Conservation (phyloP, 1,284 basidiomycete genomes). For the Trichosporon faecale region DNA sequence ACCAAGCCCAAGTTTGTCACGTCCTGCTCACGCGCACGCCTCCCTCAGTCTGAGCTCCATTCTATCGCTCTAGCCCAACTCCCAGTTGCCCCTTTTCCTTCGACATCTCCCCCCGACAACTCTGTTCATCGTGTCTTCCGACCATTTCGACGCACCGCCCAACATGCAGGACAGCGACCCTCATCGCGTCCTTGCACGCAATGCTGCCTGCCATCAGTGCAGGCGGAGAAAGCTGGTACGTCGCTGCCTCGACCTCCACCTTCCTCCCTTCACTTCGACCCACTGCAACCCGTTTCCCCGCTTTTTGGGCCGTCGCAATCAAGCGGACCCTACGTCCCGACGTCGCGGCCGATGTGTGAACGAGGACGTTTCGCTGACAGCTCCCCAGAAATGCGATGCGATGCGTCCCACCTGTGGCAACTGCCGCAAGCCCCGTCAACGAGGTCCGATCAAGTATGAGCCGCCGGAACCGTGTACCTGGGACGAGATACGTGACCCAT, state of each 20-base stretch:
- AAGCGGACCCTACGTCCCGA: background rate
- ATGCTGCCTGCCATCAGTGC: constrained; percentile 48
- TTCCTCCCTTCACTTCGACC: background rate
- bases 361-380: background rate
- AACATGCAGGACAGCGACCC: constrained; percentile 23
- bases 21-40: constrained; percentile 4
- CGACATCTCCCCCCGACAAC: background rate
- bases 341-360: background rate
- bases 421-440: constrained; percentile 38
- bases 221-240: constrained; percentile 43
- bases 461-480: constrained; percentile 39
- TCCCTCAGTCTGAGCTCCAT: background rate
- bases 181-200: constrained; percentile 38
- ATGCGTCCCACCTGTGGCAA: constrained; percentile 42
- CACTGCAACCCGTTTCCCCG: background rate
- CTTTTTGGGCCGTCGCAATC: background rate
- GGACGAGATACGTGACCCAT: constrained; percentile 40
- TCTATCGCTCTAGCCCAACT: background rate
- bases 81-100: background rate
- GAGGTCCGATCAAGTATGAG: constrained; percentile 29
- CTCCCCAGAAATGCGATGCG: constrained; percentile 46
- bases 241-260: background rate
- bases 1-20: background rate
- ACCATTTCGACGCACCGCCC: background rate
- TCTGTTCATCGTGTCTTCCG: background rate